Base-by-base conservation (phyloP, 2,329 filamentous ascomycete genomes). In the Ophiostoma himal-ulmi region DNA sequence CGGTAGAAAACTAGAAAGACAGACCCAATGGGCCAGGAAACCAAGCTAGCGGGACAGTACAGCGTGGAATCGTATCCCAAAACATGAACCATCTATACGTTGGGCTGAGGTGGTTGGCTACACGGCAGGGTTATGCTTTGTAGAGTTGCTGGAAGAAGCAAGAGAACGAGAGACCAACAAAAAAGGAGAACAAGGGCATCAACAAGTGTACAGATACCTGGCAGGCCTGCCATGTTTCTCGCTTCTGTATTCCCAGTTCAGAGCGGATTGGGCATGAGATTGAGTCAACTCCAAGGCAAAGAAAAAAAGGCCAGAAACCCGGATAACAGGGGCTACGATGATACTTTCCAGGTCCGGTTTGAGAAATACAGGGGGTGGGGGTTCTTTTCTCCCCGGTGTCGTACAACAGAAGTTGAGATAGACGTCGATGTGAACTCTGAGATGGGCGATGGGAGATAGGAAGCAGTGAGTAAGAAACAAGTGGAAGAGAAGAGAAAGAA, bases 211-310 rank as follows among this genome's bases (percentile, higher is more conserved):
- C 60, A n/a, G 3, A 60, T 22, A 60, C 11, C 36, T 41, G 62
- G 34, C 20, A 39, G 34, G 62, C 62, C 62, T 65, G 62, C 36
- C 62, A 39, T 65, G 62, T 65, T 65, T 65, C 62, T 65, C 62
- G 62, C 62, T 65, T 65, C 36, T n/a, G 17, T 39, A 37, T 65
- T 41, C 34, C 62, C 34, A 64, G 60, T 36, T 14, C 26, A 64
- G 34, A n/a, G 34, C 22, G 60, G 17, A 57, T 7, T 13, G 13
- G 26, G 1, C 54, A 60, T 60, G 54, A 22, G n/a, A 20, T 17
- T 8, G 37, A 39, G 11, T 39, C 2, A 39, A 48, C 5, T 22
- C 22, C 52, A 8, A 22, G 30, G 52, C 57, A 34, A 6, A 48
- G 17, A n/a, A n/a, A 17, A 22, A 36, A n/a, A 36, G 2, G 34